phyloP scores from a whole-genome alignment of 2,329 filamentous ascomycete genomes.

The Aspergillus nomiae region DNA sequence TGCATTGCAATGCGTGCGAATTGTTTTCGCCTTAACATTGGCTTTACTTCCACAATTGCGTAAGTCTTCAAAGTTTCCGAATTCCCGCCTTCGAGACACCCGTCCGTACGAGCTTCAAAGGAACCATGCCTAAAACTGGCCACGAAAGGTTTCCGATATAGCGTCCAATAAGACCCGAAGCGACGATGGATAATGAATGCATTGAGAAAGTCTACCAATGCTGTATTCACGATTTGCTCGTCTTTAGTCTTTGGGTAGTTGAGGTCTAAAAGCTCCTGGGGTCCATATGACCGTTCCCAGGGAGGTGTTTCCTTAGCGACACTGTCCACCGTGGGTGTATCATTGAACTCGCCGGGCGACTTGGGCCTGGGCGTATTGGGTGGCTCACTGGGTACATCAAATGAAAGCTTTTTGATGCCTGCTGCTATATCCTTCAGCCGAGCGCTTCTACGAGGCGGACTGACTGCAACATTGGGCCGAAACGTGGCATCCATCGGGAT shows the following conservation, averaged over 20 bases:
- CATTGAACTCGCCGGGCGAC: not conserved
- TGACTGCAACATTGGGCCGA: not conserved
- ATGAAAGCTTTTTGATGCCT: not conserved
- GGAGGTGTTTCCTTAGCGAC: not conserved
- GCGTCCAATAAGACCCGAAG: not conserved
- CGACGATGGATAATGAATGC: not conserved
- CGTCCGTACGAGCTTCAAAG: not conserved
- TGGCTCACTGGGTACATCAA: not conserved
- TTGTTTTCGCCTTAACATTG: not conserved
- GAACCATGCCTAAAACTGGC: not conserved
- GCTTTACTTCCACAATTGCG: not conserved
- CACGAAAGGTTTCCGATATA: not conserved
- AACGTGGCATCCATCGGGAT: not conserved
- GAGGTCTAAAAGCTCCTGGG: not conserved
- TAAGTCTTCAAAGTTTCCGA: not conserved
- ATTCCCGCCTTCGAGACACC: not conserved
- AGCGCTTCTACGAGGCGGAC: not conserved
- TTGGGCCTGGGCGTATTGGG: not conserved
- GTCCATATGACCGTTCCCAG: not conserved
- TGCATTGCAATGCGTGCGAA: not conserved
- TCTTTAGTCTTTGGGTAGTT: not conserved
- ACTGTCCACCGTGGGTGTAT: not conserved
- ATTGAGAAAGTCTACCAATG: not conserved
- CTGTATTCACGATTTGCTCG: not conserved
- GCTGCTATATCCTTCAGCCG: not conserved